Evolutionary conservation across 331 rosid genomes (phyloP).

Genomic region (Arachis monticola): DNA sequence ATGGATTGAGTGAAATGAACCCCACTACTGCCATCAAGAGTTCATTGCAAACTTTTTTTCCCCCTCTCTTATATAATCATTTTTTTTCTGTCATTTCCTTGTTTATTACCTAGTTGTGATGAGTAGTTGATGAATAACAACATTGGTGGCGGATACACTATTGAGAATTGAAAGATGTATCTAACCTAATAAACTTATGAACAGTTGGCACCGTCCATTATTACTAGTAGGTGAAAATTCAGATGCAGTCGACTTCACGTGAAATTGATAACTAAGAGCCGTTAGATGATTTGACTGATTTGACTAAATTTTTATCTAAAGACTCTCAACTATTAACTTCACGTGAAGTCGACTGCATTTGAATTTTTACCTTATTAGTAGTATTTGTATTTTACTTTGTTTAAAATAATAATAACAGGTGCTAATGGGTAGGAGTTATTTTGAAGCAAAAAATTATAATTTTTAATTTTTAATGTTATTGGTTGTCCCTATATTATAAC

Average conservation of each 20-base stretch:
- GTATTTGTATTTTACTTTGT: too few relatives aligned
- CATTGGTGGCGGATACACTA: neutral
- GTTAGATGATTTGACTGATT: too few relatives aligned
- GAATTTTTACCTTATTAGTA: too few relatives aligned
- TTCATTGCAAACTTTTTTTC: neutral
- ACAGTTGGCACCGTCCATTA: neutral
- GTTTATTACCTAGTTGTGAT: neutral
- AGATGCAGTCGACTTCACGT: too few relatives aligned
- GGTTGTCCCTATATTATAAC: neutral
- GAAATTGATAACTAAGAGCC: too few relatives aligned
- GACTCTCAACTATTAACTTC: too few relatives aligned
- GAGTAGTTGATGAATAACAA: neutral
- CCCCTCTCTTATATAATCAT: neutral
- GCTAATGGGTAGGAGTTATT: neutral
- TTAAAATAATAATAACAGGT: too few relatives aligned
- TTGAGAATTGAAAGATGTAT: neutral
- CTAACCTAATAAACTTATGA: neutral
- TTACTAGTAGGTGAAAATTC: too few relatives aligned
- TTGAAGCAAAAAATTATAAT: neutral
- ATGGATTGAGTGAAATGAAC: neutral
- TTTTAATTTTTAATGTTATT: neutral
- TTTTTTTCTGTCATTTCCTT: too few relatives aligned
- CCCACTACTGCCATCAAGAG: neutral
- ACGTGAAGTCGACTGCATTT: too few relatives aligned
- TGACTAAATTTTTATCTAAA: too few relatives aligned